These are phyloP conservation scores for Lentinula guzmanii DNA, from an alignment of 768 basidiomycete genomes.

Conservation along the genomic window DNA sequence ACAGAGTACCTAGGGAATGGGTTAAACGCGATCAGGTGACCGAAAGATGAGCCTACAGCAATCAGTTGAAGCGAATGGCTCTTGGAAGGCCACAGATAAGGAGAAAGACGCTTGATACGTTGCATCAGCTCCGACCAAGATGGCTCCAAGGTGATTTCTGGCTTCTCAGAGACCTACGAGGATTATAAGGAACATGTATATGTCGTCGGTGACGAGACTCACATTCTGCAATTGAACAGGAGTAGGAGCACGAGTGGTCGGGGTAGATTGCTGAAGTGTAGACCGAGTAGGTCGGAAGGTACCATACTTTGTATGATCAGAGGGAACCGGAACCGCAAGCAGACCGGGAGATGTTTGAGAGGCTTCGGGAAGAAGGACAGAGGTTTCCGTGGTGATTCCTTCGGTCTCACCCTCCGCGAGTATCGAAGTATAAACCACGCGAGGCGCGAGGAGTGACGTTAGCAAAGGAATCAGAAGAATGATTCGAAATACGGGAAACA, in stretches of 20 bases:
- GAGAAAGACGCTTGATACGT: conserved; percentile 61
- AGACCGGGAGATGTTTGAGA: conserved; percentile 47
- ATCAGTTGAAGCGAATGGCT: conserved; percentile 59
- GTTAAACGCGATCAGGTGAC: conserved; percentile 3
- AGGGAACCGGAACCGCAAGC: conserved; percentile 32
- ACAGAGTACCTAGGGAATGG: conserved; percentile 47
- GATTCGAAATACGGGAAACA: conserved; percentile 60
- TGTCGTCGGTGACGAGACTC: background rate
- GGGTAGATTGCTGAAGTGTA: conserved; percentile 43
- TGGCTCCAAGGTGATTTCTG: conserved; percentile 55
- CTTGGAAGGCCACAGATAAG: conserved; percentile 83
- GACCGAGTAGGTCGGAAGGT: conserved; percentile 57
- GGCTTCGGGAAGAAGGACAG: conserved; percentile 46
- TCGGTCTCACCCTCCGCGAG: conserved; percentile 34
- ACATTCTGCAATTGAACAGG: conserved; percentile 32
- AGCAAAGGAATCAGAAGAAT: conserved; percentile 58
- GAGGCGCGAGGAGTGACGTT: conserved; percentile 56
- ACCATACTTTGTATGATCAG: conserved; percentile 61
- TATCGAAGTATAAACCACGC: conserved; percentile 54
- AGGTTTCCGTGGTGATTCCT: conserved; percentile 38
- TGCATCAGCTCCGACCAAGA: conserved; percentile 65
- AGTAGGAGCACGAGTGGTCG: conserved; percentile 48
- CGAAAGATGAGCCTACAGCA: conserved; percentile 39
- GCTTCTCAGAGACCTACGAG: conserved; percentile 32
- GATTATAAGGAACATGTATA: conserved; percentile 1